Conservation (phyloP, 768 basidiomycete genomes). For the Russula vinacea region DNA sequence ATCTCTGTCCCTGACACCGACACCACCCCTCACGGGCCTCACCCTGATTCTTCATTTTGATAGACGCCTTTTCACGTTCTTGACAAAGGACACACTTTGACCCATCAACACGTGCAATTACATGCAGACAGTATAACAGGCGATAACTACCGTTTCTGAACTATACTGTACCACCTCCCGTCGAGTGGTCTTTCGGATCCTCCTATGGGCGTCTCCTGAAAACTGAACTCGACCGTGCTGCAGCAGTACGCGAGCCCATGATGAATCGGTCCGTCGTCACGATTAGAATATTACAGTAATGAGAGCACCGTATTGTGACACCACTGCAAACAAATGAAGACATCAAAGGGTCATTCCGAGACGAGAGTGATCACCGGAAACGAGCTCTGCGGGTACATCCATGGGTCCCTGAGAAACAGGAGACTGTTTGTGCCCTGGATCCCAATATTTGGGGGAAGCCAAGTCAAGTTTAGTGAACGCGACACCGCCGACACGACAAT, state of each 20-base stretch:
- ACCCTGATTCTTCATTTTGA: too few species aligned
- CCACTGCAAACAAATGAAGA: not conserved
- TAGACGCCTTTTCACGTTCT: too few species aligned
- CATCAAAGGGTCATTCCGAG: not conserved
- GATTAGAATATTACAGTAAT: not conserved
- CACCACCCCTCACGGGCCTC: too few species aligned
- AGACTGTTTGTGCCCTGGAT: not conserved
- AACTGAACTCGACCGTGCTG: not conserved
- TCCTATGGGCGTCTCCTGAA: too few species aligned
- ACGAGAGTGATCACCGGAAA: constrained; percentile 6
- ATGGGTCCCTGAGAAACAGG: not conserved
- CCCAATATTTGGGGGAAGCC: not conserved
- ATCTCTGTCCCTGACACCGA: too few species aligned
- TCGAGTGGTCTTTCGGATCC: not conserved
- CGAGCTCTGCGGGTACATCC: constrained; percentile 13
- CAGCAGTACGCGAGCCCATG: not conserved
- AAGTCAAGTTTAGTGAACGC: constrained; percentile 16
- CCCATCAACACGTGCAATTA: too few species aligned
- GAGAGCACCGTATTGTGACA: not conserved
- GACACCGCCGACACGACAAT: not conserved
- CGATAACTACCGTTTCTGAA: too few species aligned
- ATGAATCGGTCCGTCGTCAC: not conserved
- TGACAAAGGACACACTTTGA: too few species aligned
- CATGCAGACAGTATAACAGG: too few species aligned
- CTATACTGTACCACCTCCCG: too few species aligned